Percentiles rank a stretch among this genome's conserved stretches.
Evolutionary conservation across 495 filamentous ascomycete genomes (phyloP).

Genomic region (Penicillium cosmopolitanum): DNA sequence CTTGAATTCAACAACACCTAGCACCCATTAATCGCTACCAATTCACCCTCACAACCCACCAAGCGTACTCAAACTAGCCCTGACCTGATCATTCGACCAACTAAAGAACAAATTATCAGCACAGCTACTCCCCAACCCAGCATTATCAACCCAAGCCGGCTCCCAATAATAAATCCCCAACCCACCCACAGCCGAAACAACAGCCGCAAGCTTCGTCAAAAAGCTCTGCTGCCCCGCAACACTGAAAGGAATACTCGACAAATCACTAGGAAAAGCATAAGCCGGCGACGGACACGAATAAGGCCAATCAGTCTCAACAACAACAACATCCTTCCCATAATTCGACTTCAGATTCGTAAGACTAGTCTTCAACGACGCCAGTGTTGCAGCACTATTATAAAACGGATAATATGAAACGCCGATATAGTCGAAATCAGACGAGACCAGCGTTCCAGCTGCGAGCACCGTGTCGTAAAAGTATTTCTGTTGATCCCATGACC

Average conservation of each 20-base stretch:
- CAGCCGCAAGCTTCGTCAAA: slow-evolving; percentile 55
- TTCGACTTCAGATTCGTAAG: slow-evolving; percentile 59
- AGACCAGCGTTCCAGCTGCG: slow-evolving; percentile 49
- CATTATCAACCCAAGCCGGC: slow-evolving; percentile 69
- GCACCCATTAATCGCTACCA: neutral
- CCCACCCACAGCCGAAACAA: slow-evolving; percentile 53
- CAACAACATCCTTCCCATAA: slow-evolving; percentile 63
- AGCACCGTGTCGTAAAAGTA: slow-evolving; percentile 64
- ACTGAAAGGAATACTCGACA: slow-evolving; percentile 60
- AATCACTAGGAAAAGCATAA: slow-evolving; percentile 61
- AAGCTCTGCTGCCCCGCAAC: slow-evolving; percentile 62
- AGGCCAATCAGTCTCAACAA: slow-evolving; percentile 72
- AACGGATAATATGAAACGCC: slow-evolving; percentile 75
- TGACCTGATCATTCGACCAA: slow-evolving; percentile 30
- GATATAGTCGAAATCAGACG: slow-evolving; percentile 68
- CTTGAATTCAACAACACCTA: neutral
- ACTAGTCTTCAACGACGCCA: slow-evolving; percentile 56
- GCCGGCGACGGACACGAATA: slow-evolving; percentile 57
- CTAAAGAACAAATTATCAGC: slow-evolving; percentile 52
- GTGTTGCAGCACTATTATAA: slow-evolving; percentile 57
- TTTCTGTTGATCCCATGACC: slow-evolving; percentile 66
- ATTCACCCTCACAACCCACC: slow-evolving; percentile 25
- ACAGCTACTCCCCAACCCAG: slow-evolving; percentile 59
- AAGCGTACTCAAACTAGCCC: slow-evolving; percentile 38
- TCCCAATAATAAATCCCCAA: slow-evolving; percentile 73